Evolutionary conservation across 2,329 filamentous ascomycete genomes (phyloP), one percentile per base, ranked within the genome.

Genomic region (Xylaria sp.): DNA sequence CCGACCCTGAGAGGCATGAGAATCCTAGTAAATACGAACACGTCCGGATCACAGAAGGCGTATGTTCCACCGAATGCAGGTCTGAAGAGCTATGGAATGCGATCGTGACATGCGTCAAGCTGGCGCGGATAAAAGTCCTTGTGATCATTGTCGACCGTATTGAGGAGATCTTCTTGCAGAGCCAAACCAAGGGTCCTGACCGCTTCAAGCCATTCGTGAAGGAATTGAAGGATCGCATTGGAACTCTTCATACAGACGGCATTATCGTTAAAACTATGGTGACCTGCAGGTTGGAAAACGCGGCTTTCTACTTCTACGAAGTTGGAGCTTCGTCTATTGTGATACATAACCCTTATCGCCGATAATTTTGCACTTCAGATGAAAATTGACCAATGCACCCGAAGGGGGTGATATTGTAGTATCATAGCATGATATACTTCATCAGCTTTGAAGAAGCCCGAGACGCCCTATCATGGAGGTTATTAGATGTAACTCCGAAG

Each of bases 231-330:
- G 1, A 31, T 28, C 4, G 6, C 20, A 58, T 42, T 40, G 17
- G 7, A 15, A 5, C 6, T 5, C 53, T 64, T 38, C 33, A 31
- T 9, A 58, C 7, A 31, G 26, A 51, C 23, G 20, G 33, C 31
- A n/a, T 64, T 11, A 49, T 23, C 11, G 44, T 51, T 4, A 64
- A 58, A 33, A 51, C 61, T n/a, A 64, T 64, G 61, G 61, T 64
- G 11, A 64, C 61, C n/a, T 38, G 61, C 42, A 42, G 28, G 4
- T 23, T 64, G 2, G 28, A n/a, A 20, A 31, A 38, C 1, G 61
- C 53, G 26, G 31, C 53, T 42, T 6, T 1, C 9, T 33, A 15
- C 42, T 64, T 64, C n/a, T 26, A 58, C 2, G 20, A 38, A 3
- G 23, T 17, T 20, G 28, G 4, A 28, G 61, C 26, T 6, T 42